phyloP scores from a whole-genome alignment of 2,329 filamentous ascomycete species.

The Calonectria multiphialidica region DNA sequence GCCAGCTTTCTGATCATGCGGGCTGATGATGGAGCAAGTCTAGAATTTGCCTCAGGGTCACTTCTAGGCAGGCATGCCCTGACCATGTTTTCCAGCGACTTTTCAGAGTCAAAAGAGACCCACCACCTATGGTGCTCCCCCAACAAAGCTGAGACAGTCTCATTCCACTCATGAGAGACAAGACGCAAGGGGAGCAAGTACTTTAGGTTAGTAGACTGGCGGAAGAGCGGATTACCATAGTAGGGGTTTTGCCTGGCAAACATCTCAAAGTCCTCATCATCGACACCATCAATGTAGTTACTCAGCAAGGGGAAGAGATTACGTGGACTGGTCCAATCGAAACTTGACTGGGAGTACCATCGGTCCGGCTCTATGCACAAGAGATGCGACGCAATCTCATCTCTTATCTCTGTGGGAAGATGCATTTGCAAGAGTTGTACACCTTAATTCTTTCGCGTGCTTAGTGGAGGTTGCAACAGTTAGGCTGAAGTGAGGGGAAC shows the following conservation, averaged over 20 bases:
- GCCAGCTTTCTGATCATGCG: not conserved
- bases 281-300: too few relatives aligned
- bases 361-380: not conserved
- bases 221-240: not conserved
- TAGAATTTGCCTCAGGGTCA: too few relatives aligned
- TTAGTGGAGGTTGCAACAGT: too few relatives aligned
- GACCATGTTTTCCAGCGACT: not conserved
- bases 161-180: not conserved
- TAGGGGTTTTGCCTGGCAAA: not conserved
- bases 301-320: too few relatives aligned
- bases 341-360: not conserved
- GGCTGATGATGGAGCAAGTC: not conserved
- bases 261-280: not conserved
- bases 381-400: not conserved
- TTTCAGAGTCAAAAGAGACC: not conserved
- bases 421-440: not conserved
- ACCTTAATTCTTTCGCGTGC: too few relatives aligned
- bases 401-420: not conserved
- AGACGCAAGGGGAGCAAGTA: not conserved
- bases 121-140: not conserved
- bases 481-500: too few relatives aligned
- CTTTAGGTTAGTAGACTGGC: not conserved
- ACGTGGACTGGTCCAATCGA: not conserved
- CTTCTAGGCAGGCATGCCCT: not conserved
- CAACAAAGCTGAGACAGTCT: not conserved